Evolutionary conservation across 2,329 filamentous ascomycete species (phyloP), one percentile per base, ranked within the genome.

Genomic region (Ceratocystiopsis minuta): DNA sequence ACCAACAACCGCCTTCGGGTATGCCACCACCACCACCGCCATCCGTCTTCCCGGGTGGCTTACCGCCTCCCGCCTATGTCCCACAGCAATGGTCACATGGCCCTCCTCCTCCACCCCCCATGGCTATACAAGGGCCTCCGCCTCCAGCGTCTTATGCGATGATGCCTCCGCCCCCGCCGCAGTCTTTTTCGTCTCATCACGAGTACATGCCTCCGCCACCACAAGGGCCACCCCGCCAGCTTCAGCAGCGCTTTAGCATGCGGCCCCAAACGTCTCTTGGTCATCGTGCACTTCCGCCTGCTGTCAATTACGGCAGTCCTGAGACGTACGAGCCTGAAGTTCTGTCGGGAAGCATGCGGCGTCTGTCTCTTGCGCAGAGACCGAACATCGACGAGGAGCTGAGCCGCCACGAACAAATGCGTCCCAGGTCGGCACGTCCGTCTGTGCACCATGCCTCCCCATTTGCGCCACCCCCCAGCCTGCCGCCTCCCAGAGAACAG

Each of bases 371-470:
- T 32, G 56, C 56, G 13, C 62, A 55, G 51, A 58, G 53, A 48
- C 52, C 47, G 42, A 64, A 60, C 42, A 52, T 57, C 9, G 60
- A 65, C 0, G 63, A 68, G 1, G 66, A 68, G 40, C 59, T 63
- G 31, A 55, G 51, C 11, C 41, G 31, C 15, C n/a, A 14, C 11
- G 15, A 43, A 39, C 57, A 59, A 28, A 69, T 70, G 67, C 68
- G 69, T 17, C 67, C 68, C 12, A 67, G 67, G 4, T 54, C 56
- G 11, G 51, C 53, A 38, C 56, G 65, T 14, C 63, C 60, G 10
- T 52, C 51, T 39, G 57, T 53, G 37, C 12, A 38, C 12, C 40
- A 46, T 3, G 38, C 42, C 18, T 56, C 48, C 24, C 50, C 54
- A 6, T 54, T 54, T 31, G 51, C 53, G 2, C 55, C 56, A 2